phyloP scores from a whole-genome alignment of 768 basidiomycete species.

The Fibroporia radiculosa region DNA sequence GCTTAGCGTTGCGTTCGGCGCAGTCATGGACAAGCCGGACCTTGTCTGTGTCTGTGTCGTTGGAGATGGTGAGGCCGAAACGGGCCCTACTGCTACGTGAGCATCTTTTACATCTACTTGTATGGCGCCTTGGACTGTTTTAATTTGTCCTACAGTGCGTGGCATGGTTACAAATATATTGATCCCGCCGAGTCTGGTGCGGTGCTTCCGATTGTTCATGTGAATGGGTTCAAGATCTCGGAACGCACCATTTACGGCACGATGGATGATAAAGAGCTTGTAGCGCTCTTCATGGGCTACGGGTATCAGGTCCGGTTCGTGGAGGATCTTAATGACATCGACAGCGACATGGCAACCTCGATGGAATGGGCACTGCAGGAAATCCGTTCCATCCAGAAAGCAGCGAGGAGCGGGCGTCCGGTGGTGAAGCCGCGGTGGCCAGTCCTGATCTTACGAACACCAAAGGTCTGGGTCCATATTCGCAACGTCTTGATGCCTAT shows the following conservation, averaged over 20 bases:
- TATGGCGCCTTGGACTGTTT: too few relatives aligned
- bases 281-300: conserved; percentile 70
- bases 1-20: conserved; percentile 77
- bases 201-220: conserved; percentile 84
- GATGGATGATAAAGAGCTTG: conserved; percentile 85
- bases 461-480: conserved; percentile 68
- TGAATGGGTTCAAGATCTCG: conserved; percentile 87
- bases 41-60: conserved; percentile 74
- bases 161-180: conserved; percentile 86
- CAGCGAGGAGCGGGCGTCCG: conserved; percentile 69
- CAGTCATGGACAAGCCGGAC: conserved; percentile 87
- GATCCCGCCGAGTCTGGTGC: conserved; percentile 88
- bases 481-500: background rate
- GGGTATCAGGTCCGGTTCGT: conserved; percentile 89
- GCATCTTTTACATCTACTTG: too few relatives aligned
- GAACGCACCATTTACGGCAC: conserved; percentile 85
- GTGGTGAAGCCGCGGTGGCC: conserved; percentile 91
- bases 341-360: conserved; percentile 72
- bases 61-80: conserved; percentile 87
- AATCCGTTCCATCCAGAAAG: conserved; percentile 70
- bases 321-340: conserved; percentile 55
- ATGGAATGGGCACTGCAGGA: conserved; percentile 76
- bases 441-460: conserved; percentile 76
- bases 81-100: conserved; percentile 62
- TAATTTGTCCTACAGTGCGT: conserved; percentile 30